phyloP scores from a whole-genome alignment of 169 alveolate species.

The Neospora caninum region DNA sequence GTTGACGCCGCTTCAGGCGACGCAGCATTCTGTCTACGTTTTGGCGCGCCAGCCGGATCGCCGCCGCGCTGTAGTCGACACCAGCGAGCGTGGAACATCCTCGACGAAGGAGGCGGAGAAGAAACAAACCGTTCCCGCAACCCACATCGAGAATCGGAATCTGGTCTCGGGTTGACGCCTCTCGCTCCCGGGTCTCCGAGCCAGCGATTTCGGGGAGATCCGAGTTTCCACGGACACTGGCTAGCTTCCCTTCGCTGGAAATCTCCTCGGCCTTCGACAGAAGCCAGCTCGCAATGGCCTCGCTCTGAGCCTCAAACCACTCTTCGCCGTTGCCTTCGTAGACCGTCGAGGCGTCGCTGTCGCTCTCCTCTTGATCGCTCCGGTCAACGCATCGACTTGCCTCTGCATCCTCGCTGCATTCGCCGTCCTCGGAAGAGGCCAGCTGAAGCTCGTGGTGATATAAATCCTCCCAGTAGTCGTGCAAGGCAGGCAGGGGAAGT shows the following conservation, averaged over 20 bases:
- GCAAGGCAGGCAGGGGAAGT: conserved; percentile 15
- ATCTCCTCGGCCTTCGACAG: neutral
- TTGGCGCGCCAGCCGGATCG: conserved; percentile 47
- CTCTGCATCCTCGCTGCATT: neutral
- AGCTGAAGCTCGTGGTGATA: neutral
- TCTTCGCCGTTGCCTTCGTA: conserved; percentile 49
- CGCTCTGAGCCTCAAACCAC: conserved; percentile 65
- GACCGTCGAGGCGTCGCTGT: neutral
- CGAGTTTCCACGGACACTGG: neutral
- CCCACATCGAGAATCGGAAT: conserved; percentile 57
- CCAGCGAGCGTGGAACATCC: conserved; percentile 58
- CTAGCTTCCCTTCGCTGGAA: neutral
- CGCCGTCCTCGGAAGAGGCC: neutral
- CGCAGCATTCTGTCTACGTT: neutral
- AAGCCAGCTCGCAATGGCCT: conserved; percentile 47
- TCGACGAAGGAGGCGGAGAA: conserved; percentile 51
- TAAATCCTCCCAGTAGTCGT: neutral
- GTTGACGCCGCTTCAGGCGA: neutral
- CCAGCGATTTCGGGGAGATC: too few relatives aligned
- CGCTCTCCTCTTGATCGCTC: neutral
- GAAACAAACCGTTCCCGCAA: conserved; percentile 60
- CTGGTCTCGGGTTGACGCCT: neutral
- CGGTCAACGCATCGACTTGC: neutral
- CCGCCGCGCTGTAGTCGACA: conserved; percentile 49
- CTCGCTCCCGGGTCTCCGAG: neutral